Conservation (phyloP, 2,329 filamentous ascomycete genomes). For the Alternaria panax region DNA sequence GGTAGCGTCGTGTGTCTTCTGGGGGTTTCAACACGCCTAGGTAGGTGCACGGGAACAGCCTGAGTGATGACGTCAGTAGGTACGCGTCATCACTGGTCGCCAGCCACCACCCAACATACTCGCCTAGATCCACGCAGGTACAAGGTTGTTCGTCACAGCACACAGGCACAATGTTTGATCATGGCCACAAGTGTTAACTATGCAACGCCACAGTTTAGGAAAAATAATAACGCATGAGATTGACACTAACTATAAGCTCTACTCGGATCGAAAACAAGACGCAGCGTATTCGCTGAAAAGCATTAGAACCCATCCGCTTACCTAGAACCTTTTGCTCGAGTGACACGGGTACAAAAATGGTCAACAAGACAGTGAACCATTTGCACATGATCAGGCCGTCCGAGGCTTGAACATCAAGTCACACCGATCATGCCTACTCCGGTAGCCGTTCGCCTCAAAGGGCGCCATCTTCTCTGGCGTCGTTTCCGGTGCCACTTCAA, state of each 20-base stretch:
- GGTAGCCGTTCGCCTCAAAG: constrained; percentile 31
- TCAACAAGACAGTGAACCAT: background rate
- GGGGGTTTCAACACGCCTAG: background rate
- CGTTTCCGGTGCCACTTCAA: constrained; percentile 26
- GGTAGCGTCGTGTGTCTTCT: background rate
- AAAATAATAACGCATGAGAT: background rate
- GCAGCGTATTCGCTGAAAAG: background rate
- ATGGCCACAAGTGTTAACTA: background rate
- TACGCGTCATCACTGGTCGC: background rate
- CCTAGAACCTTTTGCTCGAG: background rate
- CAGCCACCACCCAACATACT: background rate
- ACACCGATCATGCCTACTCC: constrained; percentile 27
- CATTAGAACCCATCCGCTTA: background rate
- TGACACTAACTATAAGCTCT: background rate
- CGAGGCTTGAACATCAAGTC: constrained; percentile 24
- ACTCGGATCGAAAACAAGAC: background rate
- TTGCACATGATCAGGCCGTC: background rate
- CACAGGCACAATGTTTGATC: background rate
- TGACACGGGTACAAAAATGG: background rate
- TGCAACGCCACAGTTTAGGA: background rate
- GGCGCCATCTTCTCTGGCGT: constrained; percentile 30
- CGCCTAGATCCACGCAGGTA: background rate
- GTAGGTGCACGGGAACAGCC: background rate
- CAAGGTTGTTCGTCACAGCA: background rate
- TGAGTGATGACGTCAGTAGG: background rate